Conservation (phyloP, 495 filamentous ascomycete species). For the Chaetomium fimeti region DNA sequence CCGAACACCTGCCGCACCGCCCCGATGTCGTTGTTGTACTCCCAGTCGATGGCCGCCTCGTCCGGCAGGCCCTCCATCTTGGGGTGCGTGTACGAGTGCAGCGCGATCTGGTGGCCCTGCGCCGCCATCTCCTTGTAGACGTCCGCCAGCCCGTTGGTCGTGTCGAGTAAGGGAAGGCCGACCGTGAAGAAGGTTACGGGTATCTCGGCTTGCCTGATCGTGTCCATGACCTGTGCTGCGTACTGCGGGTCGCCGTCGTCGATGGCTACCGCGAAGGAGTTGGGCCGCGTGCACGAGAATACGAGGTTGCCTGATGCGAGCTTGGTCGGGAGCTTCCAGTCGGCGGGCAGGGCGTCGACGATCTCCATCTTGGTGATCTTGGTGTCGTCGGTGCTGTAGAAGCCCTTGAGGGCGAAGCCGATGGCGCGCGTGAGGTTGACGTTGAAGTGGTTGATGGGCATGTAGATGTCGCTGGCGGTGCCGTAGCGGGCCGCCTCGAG, state of each 20-base stretch:
- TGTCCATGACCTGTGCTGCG: conserved; percentile 63
- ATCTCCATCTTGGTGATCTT: conserved; percentile 63
- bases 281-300: conserved; percentile 66
- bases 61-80: conserved; percentile 66
- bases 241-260: conserved; percentile 68
- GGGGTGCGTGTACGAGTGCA: conserved; percentile 74
- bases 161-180: conserved; percentile 61
- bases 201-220: conserved; percentile 61
- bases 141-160: conserved; percentile 57
- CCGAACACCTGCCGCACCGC: conserved; percentile 54
- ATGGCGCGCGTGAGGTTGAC: conserved; percentile 59
- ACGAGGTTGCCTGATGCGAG: conserved; percentile 60
- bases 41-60: conserved; percentile 63
- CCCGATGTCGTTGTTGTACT: conserved; percentile 61
- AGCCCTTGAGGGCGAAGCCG: conserved; percentile 67
- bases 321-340: conserved; percentile 58
- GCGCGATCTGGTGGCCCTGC: conserved; percentile 70
- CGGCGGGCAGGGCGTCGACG: conserved; percentile 52
- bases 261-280: conserved; percentile 77
- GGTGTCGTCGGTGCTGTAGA: conserved; percentile 57
- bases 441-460: conserved; percentile 71
- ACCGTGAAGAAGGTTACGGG: conserved; percentile 79
- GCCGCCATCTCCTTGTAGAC: conserved; percentile 64
- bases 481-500: conserved; percentile 67
- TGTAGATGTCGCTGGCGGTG: conserved; percentile 62